These are phyloP conservation scores for Picochlorum costavermella DNA, from an alignment of 139 green algal genomes.

Conservation along the genomic window DNA sequence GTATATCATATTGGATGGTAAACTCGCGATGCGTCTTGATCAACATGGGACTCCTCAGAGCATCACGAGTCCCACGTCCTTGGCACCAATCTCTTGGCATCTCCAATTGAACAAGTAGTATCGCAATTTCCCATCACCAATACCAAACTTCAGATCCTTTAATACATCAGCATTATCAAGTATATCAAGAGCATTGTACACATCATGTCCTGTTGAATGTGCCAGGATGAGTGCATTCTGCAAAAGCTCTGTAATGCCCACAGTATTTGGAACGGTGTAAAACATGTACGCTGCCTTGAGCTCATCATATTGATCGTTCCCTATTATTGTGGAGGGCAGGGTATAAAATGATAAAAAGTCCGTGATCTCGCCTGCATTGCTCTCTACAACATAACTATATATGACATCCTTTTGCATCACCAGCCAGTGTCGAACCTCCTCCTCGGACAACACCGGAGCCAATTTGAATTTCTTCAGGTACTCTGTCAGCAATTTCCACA, in stretches of 20 bases:
- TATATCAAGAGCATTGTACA: conserved; percentile 98
- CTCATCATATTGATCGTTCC: conserved; percentile 70
- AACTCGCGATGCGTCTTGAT: no score
- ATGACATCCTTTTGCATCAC: conserved; percentile 59
- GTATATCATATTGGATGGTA: no score
- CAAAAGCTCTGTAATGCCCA: conserved; percentile 52
- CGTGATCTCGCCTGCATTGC: conserved; percentile 50
- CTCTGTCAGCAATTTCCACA: conserved; percentile 56
- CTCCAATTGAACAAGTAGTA: conserved; percentile 99
- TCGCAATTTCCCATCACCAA: conserved; percentile 89
- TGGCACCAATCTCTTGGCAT: conserved; percentile 42
- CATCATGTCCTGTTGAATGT: conserved; percentile 70
- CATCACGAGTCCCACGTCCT: conserved; percentile 85
- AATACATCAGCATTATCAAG: conserved; percentile 66
- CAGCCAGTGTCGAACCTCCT: conserved; percentile 87
- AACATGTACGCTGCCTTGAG: conserved; percentile 93
- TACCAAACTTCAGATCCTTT: conserved; percentile 94
- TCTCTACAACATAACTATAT: conserved; percentile 82
- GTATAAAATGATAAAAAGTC: conserved; percentile 95
- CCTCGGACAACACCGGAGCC: conserved; percentile 57
- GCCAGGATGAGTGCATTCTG: conserved; percentile 82
- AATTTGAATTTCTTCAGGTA: conserved; percentile 70
- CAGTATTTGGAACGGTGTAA: conserved; percentile 68
- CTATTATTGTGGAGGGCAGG: conserved; percentile 79
- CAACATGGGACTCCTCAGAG: conserved; percentile 42